Conservation (phyloP, 208 protist species). For the Crithidia fasciculata region DNA sequence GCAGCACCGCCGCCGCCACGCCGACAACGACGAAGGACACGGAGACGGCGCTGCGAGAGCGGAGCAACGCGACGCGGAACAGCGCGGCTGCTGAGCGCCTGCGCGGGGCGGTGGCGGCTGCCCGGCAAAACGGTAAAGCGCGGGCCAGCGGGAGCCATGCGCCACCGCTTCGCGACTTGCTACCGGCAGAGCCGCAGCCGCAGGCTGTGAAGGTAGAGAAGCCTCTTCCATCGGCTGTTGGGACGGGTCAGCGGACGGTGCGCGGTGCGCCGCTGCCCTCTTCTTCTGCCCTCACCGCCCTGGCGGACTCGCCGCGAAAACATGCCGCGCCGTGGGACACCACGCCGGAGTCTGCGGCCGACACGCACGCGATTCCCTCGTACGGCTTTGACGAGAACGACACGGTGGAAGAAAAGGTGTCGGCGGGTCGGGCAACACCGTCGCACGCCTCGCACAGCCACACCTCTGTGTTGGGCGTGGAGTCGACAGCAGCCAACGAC, state of each 20-base stretch:
- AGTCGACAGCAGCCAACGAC: background rate
- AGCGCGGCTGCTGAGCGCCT: slow-evolving; percentile 7
- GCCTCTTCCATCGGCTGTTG: background rate
- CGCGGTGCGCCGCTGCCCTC: background rate
- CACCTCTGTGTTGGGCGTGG: background rate
- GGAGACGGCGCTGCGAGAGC: background rate
- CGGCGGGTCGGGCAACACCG: too few species aligned
- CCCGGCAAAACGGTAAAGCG: background rate
- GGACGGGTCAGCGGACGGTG: slow-evolving; percentile 9
- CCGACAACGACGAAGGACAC: background rate
- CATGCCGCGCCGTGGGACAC: background rate
- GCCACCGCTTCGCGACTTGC: background rate
- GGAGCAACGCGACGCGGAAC: background rate
- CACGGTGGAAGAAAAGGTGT: slow-evolving; percentile 7
- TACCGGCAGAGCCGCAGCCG: background rate
- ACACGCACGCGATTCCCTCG: background rate
- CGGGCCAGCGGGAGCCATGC: background rate
- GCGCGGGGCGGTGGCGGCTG: slow-evolving; percentile 3
- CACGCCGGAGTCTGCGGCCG: background rate
- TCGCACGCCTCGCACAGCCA: background rate
- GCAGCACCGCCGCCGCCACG: background rate
- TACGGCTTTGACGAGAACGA: background rate
- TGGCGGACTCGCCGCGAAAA: slow-evolving; percentile 13
- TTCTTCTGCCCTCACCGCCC: slow-evolving; percentile 5
- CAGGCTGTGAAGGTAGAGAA: background rate